Evolutionary conservation across 768 basidiomycete species (phyloP).

Genomic region (Termitomyces sp.): DNA sequence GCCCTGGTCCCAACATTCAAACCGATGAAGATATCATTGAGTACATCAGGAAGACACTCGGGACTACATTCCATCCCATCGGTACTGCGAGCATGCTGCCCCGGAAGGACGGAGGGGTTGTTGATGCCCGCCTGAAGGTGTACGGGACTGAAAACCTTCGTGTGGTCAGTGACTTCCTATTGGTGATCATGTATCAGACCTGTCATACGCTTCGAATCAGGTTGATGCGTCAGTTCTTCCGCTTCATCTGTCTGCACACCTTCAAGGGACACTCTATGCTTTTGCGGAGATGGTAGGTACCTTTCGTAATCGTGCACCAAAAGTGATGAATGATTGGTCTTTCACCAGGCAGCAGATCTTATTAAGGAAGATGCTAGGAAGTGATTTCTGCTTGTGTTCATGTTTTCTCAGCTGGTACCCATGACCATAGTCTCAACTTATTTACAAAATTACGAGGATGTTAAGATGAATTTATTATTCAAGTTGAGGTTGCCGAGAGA

Average conservation of each 20-base stretch:
- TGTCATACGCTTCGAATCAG: not conserved
- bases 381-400: too few relatives aligned
- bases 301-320: constrained; percentile 17
- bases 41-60: not conserved
- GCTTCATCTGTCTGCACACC: constrained; percentile 12
- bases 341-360: not conserved
- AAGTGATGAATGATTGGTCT: constrained; percentile 4
- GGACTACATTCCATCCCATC: constrained; percentile 1
- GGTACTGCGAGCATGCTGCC: constrained; percentile 6
- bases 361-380: not conserved
- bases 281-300: constrained; percentile 18
- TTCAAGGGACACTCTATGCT: constrained; percentile 15
- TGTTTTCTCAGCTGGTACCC: too few relatives aligned
- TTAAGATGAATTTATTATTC: too few relatives aligned
- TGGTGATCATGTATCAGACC: not conserved
- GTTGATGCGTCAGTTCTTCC: constrained; percentile 20
- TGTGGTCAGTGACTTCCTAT: constrained; percentile 22
- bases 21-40: not conserved
- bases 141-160: constrained; percentile 33
- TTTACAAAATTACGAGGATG: too few relatives aligned
- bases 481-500: too few relatives aligned
- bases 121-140: constrained; percentile 30
- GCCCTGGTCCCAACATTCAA: not conserved
- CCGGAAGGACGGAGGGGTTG: constrained; percentile 29
- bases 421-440: too few relatives aligned